Evolutionary conservation across 1,139 yeast genomes (phyloP), one percentile per base, ranked within the genome.

Genomic region (Zhuliangozyma parablackwelliae): DNA sequence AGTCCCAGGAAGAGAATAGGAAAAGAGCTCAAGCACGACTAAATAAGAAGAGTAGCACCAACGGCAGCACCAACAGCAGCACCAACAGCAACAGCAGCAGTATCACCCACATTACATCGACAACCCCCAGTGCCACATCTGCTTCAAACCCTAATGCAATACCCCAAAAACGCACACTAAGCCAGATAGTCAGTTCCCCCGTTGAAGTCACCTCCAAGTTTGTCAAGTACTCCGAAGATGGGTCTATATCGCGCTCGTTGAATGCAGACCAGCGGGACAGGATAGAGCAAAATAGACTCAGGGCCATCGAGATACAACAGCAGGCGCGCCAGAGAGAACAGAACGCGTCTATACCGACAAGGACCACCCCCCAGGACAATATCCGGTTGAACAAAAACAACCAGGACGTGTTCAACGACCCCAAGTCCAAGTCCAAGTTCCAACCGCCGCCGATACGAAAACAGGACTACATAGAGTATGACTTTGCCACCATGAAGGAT

Each of bases 401-500:
- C 29, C 37, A 37, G 27, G 39, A 36, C 23, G 33, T 29, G 10
- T 24, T 35, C 23, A 28, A 30, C 24, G 42, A 39, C 40, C 7
- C 12, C 11, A 6, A 8, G 12, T 6, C 11, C n/a, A 43, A 45
- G 20, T 41, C 41, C 7, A 51, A 47, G 36, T 56, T 49, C 32
- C 52, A 54, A 29, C 57, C 56, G 40, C 80, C 80, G 1, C 61
- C 75, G 1, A 65, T 82, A 26, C 66, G 72, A 41, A 75, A 72
- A 33, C 65, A 72, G 31, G 88, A 88, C 54, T 94, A 89, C 58
- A 90, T 94, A 36, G 98, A 94, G 47, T 94, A 81, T 60, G 96
- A 94, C 59, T 78, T 94, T 48, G 77, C 97, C 3, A 85, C 90
- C 16, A 85, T 94, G 87, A 78, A 78, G 45, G 97, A 94, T 53